These are phyloP conservation scores for Oryza nivara DNA, from an alignment of 176 grass and related monocot genomes.

Conservation along the genomic window DNA sequence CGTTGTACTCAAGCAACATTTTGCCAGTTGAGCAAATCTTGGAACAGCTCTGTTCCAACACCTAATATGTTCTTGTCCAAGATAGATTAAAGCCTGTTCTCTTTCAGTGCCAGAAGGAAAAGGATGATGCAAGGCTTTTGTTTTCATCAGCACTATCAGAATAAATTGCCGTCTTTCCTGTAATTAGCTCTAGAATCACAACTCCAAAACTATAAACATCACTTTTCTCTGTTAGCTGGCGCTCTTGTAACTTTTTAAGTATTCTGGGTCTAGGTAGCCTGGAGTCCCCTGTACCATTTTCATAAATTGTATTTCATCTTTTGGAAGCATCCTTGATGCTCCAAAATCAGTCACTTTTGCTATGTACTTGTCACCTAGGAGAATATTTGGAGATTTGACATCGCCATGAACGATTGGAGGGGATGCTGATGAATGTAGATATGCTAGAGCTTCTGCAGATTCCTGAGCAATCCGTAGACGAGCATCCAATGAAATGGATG, in stretches of 20 bases:
- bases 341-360: too few relatives aligned
- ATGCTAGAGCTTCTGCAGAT: too few relatives aligned
- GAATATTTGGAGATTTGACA: too few relatives aligned
- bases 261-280: too few relatives aligned
- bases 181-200: conserved; percentile 37
- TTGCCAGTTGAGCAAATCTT: conserved; percentile 43
- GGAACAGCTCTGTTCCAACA: conserved; percentile 15
- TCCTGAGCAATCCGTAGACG: too few relatives aligned
- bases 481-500: too few relatives aligned
- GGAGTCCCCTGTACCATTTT: too few relatives aligned
- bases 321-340: too few relatives aligned
- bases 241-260: background rate
- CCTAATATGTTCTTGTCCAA: conserved; percentile 35
- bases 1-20: conserved; percentile 15
- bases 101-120: conserved; percentile 42
- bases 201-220: conserved; percentile 40
- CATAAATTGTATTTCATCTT: too few relatives aligned
- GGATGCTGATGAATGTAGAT: too few relatives aligned
- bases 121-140: conserved; percentile 14
- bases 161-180: conserved; percentile 35
- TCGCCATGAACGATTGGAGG: too few relatives aligned
- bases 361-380: too few relatives aligned
- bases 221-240: conserved; percentile 39
- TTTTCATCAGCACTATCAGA: conserved; percentile 29
- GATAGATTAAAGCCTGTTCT: conserved; percentile 19